Evolutionary conservation across 495 filamentous ascomycete species (phyloP), one percentile per base, ranked within the genome.

Genomic region (Chlorociboria aeruginascens): DNA sequence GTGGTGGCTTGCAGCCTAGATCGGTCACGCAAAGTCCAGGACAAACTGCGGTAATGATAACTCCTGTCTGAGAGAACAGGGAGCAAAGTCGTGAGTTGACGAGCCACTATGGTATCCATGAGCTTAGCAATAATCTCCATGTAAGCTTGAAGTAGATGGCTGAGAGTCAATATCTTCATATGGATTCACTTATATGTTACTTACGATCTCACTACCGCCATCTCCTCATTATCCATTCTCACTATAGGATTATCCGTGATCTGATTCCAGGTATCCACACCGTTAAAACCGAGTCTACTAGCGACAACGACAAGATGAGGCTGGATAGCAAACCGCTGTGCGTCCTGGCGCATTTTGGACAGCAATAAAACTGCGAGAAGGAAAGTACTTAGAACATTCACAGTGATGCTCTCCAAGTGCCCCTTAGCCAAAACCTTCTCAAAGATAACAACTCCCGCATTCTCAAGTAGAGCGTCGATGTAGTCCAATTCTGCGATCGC

Each of bases 41-140:
- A 17, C 53, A 59, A 12, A 64, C 32, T 31, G 65, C 55, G 54
- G 73, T 77, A 43, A 81, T 57, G 20, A 75, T 62, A 17, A 82
- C 71, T 31, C 31, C 36, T 8, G 51, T 51, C 11, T 30, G 34
- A 40, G 45, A 48, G 9, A 40, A 40, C 39, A 25, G 38, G 47
- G 8, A 64, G 16, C 51, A 38, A 25, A n/a, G 43, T 46, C 7
- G 70, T 69, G 0, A 81, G 55, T 41, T 73, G 63, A 14, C 67
- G 65, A 6, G 69, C 62, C 1, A 66, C 48, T 4, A 77, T 51
- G 1, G 76, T 48, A 32, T 67, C 63, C 3, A 81, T 51, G 1
- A 81, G 57, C 52, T 80, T 80, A 4, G 68, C 67, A 10, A 6
- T 13, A 38, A 36, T 12, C 25, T 44, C 29, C 7, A 17, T 20